Base-by-base conservation (phyloP, 148 eudicot species). In the Heliosperma pusillum region DNA sequence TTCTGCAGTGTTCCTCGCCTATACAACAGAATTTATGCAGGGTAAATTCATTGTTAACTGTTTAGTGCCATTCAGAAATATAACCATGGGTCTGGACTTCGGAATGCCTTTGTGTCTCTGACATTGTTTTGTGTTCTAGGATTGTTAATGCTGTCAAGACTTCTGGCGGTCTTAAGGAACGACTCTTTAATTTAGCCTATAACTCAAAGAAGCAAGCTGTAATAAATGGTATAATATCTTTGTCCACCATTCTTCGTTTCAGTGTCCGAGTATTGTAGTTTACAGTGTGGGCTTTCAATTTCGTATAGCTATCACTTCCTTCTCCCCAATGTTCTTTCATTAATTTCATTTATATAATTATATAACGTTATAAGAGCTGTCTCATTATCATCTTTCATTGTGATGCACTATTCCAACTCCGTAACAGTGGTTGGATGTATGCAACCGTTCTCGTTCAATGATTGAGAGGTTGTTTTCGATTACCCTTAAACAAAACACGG, bases 1-100 rank as follows among this genome's bases (percentile, higher is more conserved):
- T 95, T 95, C 80, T 82, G 88, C 69, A 95, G 99, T 79, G 99
- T 95, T 77, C 98, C 99, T 83, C 97, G 99, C 66, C 80, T 95
- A 68, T 90, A 89, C 86, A 95, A 92, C 88, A 87, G 96, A 90
- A 92, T 95, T 72, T 95, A 95, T 85, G 92, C 92, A 74, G 99
- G 97, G 99, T 92, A 90, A 77, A 63, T 59, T 72, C 42, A 19
- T 20, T 71, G 66, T 21, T 45, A 17, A 29, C 74, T 68, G 42
- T 15, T 50, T 12, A 3, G 55, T 50, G 55, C 68, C 76, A 59
- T 79, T 42, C 59, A 5, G 22, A 72, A 24, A 47, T 19, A 56
- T 58, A 19, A 30, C 56, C 8, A 50, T 62, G 71, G 53, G 56
- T 47, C 57, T 36, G 66, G 45, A 50, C 13, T 50, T 50, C 17